These are phyloP conservation scores for Xanthoconium stramineum DNA, from an alignment of 768 basidiomycete genomes.

Conservation along the genomic window DNA sequence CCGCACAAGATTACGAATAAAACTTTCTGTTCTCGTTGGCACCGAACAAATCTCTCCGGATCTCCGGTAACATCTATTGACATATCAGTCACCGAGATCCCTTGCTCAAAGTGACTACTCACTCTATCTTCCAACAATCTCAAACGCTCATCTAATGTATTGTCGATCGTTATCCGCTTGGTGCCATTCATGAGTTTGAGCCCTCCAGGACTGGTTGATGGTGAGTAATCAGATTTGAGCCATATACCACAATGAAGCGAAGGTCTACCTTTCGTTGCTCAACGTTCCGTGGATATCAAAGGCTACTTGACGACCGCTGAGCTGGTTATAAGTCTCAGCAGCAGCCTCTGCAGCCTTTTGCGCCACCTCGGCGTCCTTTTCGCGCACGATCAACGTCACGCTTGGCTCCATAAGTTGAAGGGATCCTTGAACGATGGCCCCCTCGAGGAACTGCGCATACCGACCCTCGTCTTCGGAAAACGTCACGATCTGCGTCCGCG, in stretches of 20 bases:
- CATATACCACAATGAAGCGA: not conserved
- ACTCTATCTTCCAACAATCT: slow-evolving; percentile 87
- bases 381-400: slow-evolving; percentile 64
- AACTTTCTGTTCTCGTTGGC: slow-evolving; percentile 90
- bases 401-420: slow-evolving; percentile 76
- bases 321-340: slow-evolving; percentile 62
- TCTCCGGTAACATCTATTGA: slow-evolving; percentile 90
- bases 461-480: slow-evolving; percentile 63
- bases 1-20: slow-evolving; percentile 48
- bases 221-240: not conserved
- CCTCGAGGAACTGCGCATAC: slow-evolving; percentile 81
- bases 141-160: slow-evolving; percentile 91
- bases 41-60: slow-evolving; percentile 86
- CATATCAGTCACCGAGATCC: not conserved
- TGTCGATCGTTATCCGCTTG: slow-evolving; percentile 84
- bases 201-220: slow-evolving; percentile 69
- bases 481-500: slow-evolving; percentile 59
- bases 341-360: slow-evolving; percentile 67
- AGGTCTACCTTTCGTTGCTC: slow-evolving; percentile 61
- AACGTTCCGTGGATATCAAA: slow-evolving; percentile 61
- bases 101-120: slow-evolving; percentile 24
- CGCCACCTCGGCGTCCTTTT: slow-evolving; percentile 60
- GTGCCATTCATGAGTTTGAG: slow-evolving; percentile 70
- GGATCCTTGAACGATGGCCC: slow-evolving; percentile 80
- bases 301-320: slow-evolving; percentile 67